Conservation (phyloP, 352 stramenopile species). For the Phytophthora sp. region DNA sequence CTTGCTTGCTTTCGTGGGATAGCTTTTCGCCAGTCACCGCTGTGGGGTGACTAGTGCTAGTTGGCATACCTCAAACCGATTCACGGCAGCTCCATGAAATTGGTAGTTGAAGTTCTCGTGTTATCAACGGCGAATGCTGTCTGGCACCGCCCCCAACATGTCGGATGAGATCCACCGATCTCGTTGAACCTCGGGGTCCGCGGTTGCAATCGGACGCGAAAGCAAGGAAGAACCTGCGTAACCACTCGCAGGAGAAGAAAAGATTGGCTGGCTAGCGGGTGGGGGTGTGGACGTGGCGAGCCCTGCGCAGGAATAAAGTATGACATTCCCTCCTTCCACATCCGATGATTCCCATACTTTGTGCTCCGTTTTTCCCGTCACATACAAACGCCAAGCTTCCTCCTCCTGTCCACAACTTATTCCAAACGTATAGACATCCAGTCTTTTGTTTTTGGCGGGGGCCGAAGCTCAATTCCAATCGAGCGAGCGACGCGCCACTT, state of each 20-base stretch:
- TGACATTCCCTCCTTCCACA: background rate
- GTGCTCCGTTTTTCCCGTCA: background rate
- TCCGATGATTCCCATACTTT: constrained; percentile 8
- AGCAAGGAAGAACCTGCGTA: constrained; percentile 31
- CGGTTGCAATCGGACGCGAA: constrained; percentile 15
- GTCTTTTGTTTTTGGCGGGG: constrained; percentile 22
- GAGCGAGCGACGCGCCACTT: constrained; percentile 29
- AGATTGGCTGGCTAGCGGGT: constrained; percentile 45
- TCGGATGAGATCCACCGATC: background rate
- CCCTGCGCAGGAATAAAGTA: constrained; percentile 1
- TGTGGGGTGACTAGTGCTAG: background rate
- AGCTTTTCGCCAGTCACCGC: background rate
- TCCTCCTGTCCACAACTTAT: constrained; percentile 2
- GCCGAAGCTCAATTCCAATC: constrained; percentile 33
- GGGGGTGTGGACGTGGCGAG: constrained; percentile 41
- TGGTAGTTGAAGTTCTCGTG: constrained; percentile 27
- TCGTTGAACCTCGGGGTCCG: constrained; percentile 7
- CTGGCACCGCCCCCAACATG: background rate
- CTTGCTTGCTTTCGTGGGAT: background rate
- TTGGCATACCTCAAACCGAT: background rate
- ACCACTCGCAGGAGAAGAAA: constrained; percentile 37
- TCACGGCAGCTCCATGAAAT: background rate
- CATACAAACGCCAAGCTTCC: background rate
- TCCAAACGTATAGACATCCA: constrained; percentile 12
- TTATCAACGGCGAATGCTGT: background rate